These are phyloP conservation scores for Beta lomatogona DNA, from an alignment of 179 eudicot species.

Conservation along the genomic window DNA sequence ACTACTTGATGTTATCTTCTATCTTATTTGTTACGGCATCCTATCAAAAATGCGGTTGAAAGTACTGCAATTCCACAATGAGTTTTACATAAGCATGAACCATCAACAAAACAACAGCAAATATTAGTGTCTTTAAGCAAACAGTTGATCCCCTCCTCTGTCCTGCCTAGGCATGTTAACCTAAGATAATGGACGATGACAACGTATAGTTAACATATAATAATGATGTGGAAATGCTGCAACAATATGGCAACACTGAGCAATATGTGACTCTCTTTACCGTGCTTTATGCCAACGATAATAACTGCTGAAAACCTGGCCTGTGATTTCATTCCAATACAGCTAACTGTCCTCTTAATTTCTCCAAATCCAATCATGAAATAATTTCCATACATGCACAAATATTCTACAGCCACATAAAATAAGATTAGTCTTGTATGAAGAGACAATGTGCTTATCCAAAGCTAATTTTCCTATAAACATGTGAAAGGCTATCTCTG, in stretches of 20 bases:
- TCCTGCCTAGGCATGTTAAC: not conserved
- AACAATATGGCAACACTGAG: not conserved
- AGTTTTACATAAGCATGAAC: not conserved
- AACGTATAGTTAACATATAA: not conserved
- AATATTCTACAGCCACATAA: not conserved
- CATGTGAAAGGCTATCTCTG: not conserved
- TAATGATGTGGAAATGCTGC: not conserved
- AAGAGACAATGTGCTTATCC: not conserved
- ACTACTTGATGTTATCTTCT: not conserved
- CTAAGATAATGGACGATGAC: not conserved
- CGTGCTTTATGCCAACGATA: not conserved
- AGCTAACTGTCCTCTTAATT: not conserved
- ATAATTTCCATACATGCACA: not conserved
- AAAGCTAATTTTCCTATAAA: not conserved
- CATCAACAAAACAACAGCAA: not conserved
- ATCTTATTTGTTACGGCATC: not conserved
- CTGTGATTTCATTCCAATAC: not conserved
- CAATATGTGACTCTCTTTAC: not conserved
- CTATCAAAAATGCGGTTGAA: not conserved
- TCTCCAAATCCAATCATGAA: not conserved
- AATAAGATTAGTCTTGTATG: not conserved
- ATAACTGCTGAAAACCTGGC: not conserved
- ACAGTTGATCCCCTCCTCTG: not conserved
- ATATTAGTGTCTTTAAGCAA: not conserved
- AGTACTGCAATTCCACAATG: not conserved